Base-by-base conservation (phyloP, 805 yeast species). In the Starmerella floricola region DNA sequence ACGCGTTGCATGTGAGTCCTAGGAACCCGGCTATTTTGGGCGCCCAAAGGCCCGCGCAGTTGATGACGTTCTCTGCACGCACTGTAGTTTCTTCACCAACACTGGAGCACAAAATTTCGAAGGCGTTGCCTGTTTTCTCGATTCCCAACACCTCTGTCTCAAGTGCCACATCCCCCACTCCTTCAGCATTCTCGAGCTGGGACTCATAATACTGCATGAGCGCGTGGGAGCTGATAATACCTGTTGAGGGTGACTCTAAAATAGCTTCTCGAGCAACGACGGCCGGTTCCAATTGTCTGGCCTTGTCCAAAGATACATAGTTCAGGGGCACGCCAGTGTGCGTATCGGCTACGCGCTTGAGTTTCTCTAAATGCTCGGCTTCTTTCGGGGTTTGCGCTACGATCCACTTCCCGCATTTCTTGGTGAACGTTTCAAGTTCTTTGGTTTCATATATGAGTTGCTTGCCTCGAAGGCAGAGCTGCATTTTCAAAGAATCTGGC, bases 211-310 rank as follows among this genome's bases (percentile, higher is more conserved):
- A 83, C 24, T 68, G 68, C 72, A 80, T 73, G 42, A 80, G 65
- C 6, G 82, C 76, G 59, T 87, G 95, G 0, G 93, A 85, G 12
- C 84, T 76, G 1, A 85, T 60, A 16, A 86, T 87, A 0, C 96
- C 95, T 0, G 95, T 79, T 0, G 86, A 68, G 1, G 94, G 91
- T 8, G 93, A 80, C 45, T 68, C 69, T 33, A 86, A 63, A 1
- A 77, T 71, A 0, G 81, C 86, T 27, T 65, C 59, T 3, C 67
- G 60, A 0, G 86, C 94, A 6, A 56, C 59, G 20, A 86, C 71
- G n/a, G 72, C 66, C 0, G 95, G 94, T 53, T 79, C 88, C 6
- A 68, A 54, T 35, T 50, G 46, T 31, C 60, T 62, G 0, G 78
- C 81, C 37, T 62, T 54, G 2, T 51, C 44, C 1, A 69, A 52